phyloP scores from a whole-genome alignment of 2,329 filamentous ascomycete species.

The Fonsecaea erecta region DNA sequence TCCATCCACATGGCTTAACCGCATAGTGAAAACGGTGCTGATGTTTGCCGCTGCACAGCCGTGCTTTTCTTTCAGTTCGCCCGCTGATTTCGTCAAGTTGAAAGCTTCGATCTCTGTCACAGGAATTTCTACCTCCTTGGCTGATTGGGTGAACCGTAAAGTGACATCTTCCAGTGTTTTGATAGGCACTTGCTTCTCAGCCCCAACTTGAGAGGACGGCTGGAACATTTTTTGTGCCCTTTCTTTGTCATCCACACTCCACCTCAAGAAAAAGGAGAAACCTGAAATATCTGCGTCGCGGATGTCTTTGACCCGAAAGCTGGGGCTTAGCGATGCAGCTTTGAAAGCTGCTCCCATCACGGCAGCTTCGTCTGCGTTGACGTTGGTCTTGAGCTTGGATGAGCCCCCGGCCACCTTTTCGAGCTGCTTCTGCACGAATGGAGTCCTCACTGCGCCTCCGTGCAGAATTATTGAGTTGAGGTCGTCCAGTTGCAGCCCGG shows the following conservation, averaged over 20 bases:
- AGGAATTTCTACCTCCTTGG: slow-evolving; percentile 61
- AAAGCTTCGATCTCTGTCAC: slow-evolving; percentile 72
- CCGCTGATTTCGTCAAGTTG: slow-evolving; percentile 85
- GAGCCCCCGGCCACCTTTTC: slow-evolving; percentile 73
- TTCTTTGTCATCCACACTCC: slow-evolving; percentile 71
- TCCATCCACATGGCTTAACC: slow-evolving; percentile 72
- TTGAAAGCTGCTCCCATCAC: slow-evolving; percentile 96
- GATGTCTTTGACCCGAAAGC: slow-evolving; percentile 98
- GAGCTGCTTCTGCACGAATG: slow-evolving; percentile 89
- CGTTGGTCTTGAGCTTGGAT: slow-evolving; percentile 86
- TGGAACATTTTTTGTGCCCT: slow-evolving; percentile 84
- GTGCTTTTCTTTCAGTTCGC: slow-evolving; percentile 75
- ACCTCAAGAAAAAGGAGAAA: slow-evolving; percentile 77
- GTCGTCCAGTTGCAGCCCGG: slow-evolving; percentile 73
- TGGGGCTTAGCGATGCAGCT: slow-evolving; percentile 87
- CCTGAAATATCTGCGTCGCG: slow-evolving; percentile 74
- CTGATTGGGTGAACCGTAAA: slow-evolving; percentile 77
- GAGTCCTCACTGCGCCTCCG: slow-evolving; percentile 85
- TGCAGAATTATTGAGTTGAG: slow-evolving; percentile 91
- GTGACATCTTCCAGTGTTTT: slow-evolving; percentile 81
- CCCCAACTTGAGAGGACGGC: slow-evolving; percentile 73
- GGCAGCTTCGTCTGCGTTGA: slow-evolving; percentile 95
- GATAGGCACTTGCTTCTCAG: slow-evolving; percentile 82
- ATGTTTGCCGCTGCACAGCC: slow-evolving; percentile 78
- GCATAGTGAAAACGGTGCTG: slow-evolving; percentile 76